Percentiles rank a stretch among this genome's conserved stretches.
Conservation (phyloP, 2,329 filamentous ascomycete species). For the Colletotrichum cuscutae region DNA sequence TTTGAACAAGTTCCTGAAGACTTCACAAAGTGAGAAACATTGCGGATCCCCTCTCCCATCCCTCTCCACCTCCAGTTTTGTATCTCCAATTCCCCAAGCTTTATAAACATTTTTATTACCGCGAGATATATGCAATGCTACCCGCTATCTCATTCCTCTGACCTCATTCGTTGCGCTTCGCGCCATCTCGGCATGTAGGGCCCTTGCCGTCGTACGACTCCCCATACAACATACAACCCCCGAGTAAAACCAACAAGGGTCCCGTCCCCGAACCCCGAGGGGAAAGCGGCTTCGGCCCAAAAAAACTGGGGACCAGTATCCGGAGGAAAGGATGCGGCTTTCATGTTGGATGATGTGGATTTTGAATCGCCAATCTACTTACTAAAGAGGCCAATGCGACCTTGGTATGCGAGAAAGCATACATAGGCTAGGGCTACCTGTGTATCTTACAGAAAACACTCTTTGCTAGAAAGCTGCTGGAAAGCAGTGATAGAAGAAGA, state of each 20-base stretch:
- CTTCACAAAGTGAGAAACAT: not conserved
- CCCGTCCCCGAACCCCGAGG: constrained; percentile 28
- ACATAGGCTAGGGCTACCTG: not conserved
- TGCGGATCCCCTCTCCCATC: not conserved
- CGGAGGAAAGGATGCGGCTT: constrained; percentile 13
- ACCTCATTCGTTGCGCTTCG: constrained; percentile 6
- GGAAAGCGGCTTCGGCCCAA: constrained; percentile 15
- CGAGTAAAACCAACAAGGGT: not conserved
- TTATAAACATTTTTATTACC: not conserved
- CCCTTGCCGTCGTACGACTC: constrained; percentile 30
- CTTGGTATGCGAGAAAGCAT: not conserved
- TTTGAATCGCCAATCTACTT: not conserved
- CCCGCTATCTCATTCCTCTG: not conserved
- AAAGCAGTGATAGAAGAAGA: not conserved
- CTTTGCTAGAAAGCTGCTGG: too few relatives aligned
- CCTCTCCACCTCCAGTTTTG: not conserved
- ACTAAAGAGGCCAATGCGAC: not conserved
- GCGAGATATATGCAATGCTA: not conserved
- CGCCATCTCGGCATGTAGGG: constrained; percentile 10
- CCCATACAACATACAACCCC: constrained; percentile 10
- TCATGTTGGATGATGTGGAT: not conserved
- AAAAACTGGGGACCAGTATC: constrained; percentile 13
- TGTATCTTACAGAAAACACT: not conserved
- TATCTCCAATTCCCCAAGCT: not conserved
- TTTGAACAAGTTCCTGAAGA: not conserved